Conservation (phyloP, 768 basidiomycete genomes). For the Rhizopogon vesiculosus region DNA sequence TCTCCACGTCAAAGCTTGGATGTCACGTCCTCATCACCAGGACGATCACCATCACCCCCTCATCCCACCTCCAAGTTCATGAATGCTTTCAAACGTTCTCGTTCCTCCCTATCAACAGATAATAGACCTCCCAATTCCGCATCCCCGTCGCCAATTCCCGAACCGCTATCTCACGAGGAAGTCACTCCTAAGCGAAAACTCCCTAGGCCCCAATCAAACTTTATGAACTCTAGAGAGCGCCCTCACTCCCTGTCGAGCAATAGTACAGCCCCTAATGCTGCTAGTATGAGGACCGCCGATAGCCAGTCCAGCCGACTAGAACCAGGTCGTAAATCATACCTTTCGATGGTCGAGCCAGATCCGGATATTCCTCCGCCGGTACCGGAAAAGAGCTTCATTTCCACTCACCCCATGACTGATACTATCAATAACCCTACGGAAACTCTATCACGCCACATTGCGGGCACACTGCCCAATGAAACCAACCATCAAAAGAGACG, state of each 20-base stretch:
- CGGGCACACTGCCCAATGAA: slow-evolving; percentile 7
- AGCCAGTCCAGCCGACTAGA: slow-evolving; percentile 38
- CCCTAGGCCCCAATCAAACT: slow-evolving; percentile 33
- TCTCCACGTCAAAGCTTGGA: slow-evolving; percentile 48
- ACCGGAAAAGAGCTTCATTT: slow-evolving; percentile 8
- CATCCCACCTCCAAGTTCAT: slow-evolving; percentile 63
- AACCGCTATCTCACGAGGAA: slow-evolving; percentile 17
- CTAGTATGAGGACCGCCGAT: slow-evolving; percentile 53
- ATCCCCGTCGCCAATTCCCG: slow-evolving; percentile 22
- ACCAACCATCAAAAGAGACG: slow-evolving; percentile 23
- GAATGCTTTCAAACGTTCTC: slow-evolving; percentile 59
- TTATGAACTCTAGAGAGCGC: slow-evolving; percentile 34
- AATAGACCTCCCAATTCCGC: slow-evolving; percentile 28
- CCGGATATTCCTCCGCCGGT: slow-evolving; percentile 13
- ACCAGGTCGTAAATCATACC: slow-evolving; percentile 28
- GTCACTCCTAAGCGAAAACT: slow-evolving; percentile 22
- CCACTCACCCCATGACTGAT: slow-evolving; percentile 1
- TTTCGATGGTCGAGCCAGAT: slow-evolving; percentile 27
- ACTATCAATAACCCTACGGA: not conserved
- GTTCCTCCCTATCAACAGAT: slow-evolving; percentile 50
- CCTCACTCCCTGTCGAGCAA: slow-evolving; percentile 58
- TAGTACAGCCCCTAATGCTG: slow-evolving; percentile 46
- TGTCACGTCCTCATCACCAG: slow-evolving; percentile 25
- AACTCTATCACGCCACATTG: slow-evolving; percentile 6
- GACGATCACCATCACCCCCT: slow-evolving; percentile 25